A percentile compares a stretch with the other conserved stretches of the same genome.
Conservation (phyloP, 2,329 filamentous ascomycete species). For the Clathrospora elynae region DNA sequence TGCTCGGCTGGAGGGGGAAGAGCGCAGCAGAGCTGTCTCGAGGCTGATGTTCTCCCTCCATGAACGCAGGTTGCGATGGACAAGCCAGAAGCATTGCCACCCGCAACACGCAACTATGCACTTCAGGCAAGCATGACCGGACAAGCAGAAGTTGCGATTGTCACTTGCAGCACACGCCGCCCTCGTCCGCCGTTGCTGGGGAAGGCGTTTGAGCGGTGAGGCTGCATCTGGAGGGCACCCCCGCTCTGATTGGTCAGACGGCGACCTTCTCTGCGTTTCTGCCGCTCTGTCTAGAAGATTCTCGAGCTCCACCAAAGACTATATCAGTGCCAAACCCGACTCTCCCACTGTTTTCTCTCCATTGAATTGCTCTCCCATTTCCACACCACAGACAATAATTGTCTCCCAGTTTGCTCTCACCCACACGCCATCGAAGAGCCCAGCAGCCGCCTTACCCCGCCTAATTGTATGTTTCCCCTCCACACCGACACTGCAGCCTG, state of each 20-base stretch:
- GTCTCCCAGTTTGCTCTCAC: slow-evolving; percentile 32
- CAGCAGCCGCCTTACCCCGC: slow-evolving; percentile 26
- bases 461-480: slow-evolving; percentile 20
- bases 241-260: slow-evolving; percentile 32
- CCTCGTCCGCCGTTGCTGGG: slow-evolving; percentile 20
- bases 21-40: slow-evolving; percentile 13
- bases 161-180: slow-evolving; percentile 20
- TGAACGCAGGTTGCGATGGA: no score
- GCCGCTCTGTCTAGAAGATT: slow-evolving; percentile 47
- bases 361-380: slow-evolving; percentile 32
- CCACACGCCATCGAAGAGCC: slow-evolving; percentile 27
- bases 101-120: no score
- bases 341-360: slow-evolving; percentile 24
- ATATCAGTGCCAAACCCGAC: slow-evolving; percentile 42
- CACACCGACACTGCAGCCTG: slow-evolving; percentile 19
- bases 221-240: slow-evolving; percentile 11
- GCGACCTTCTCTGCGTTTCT: slow-evolving; percentile 40
- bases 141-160: slow-evolving; percentile 11
- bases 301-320: slow-evolving; percentile 43
- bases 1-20: slow-evolving; percentile 15
- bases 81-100: no score
- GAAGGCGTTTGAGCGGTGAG: slow-evolving; percentile 35
- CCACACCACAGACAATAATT: slow-evolving; percentile 23
- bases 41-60: no score
- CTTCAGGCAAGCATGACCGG: slow-evolving; percentile 1